Evolutionary conservation across 1,284 basidiomycete genomes (phyloP).

Genomic region (Megacollybia platyphylla): DNA sequence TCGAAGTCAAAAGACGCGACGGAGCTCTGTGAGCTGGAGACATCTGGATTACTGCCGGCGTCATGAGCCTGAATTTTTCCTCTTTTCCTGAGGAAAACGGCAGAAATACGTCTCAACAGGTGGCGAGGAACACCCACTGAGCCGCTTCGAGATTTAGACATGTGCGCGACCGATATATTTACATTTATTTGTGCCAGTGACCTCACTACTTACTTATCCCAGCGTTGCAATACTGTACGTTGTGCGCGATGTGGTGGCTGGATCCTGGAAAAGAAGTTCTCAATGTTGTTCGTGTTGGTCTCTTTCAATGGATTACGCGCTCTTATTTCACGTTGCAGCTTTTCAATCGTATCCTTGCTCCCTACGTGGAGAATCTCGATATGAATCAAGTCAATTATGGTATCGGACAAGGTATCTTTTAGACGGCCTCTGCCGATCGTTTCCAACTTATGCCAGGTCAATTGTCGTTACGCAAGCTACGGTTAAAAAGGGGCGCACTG

Average conservation of each 20-base stretch:
- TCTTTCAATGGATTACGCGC: background rate
- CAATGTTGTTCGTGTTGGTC: constrained; percentile 38
- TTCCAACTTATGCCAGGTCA: constrained; percentile 42
- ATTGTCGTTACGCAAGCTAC: constrained; percentile 71
- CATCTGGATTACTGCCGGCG: background rate
- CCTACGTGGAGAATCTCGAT: constrained; percentile 96
- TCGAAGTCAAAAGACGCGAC: background rate
- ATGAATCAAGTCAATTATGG: constrained; percentile 92
- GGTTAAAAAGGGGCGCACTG: constrained; percentile 87
- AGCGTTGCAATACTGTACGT: background rate
- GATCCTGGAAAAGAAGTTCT: constrained; percentile 70
- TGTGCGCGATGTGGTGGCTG: constrained; percentile 58
- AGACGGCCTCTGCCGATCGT: background rate
- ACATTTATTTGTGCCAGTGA: too few species aligned
- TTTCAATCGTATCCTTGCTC: constrained; percentile 87
- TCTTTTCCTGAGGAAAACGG: background rate
- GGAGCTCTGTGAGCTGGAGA: too few species aligned
- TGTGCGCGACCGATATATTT: too few species aligned
- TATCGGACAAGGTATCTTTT: constrained; percentile 70
- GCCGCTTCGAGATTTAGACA: background rate
- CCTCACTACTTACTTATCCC: background rate
- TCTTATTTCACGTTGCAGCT: constrained; percentile 29
- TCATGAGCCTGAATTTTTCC: background rate
- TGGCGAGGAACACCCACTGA: background rate
- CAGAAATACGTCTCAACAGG: background rate